Base-by-base conservation (phyloP, 306 rosid species). In the Trifolium subterraneum region DNA sequence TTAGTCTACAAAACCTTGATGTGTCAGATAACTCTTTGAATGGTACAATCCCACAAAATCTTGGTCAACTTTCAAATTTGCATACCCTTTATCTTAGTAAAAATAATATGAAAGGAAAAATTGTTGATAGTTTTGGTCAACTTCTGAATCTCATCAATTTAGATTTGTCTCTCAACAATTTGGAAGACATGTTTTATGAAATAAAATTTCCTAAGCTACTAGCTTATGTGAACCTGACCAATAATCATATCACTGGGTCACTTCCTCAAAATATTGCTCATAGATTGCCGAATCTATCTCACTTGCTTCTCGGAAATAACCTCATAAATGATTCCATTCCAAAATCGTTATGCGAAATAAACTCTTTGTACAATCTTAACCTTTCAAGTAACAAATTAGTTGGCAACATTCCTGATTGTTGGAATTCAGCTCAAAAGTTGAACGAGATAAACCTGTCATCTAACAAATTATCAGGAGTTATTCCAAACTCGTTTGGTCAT, bases 311-410 rank as follows among this genome's bases (percentile, higher is more conserved):
- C 4, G 76, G 81, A 47, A 8, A 60, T 8, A 77, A 77, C 45
- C 58, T 38, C 4, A 50, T 78, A n/a, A 62, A 14, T 78, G 77
- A 9, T 8, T 27, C 60, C 9, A 78, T 78, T 62, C 78, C 78
- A 14, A 4, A 63, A 0, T 78, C 73, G 10, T 29, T 78, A 52
- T 71, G 82, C 54, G 10, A 1, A 22, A 27, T 75, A 56, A 72
- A 60, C 13, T 74, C 81, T 51, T 38, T 80, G 55, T 31, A 39
- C 45, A 3, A 19, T 15, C n/a, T 84, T 51, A 51, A 77, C 54
- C 80, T 84, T 69, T 80, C 84, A 3, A 15, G n/a, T 1, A 84
- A 84, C 36, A 61, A 42, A n/a, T 48, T 83, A 35, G 25, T 15
- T 33, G 84, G 82, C 0, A 20, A 18, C 6, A 67, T 80, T 52